A percentile compares a stretch with the other conserved stretches of the same genome.
Evolutionary conservation across 2,329 filamentous ascomycete species (phyloP).

Genomic region (Xylariaceae sp.): DNA sequence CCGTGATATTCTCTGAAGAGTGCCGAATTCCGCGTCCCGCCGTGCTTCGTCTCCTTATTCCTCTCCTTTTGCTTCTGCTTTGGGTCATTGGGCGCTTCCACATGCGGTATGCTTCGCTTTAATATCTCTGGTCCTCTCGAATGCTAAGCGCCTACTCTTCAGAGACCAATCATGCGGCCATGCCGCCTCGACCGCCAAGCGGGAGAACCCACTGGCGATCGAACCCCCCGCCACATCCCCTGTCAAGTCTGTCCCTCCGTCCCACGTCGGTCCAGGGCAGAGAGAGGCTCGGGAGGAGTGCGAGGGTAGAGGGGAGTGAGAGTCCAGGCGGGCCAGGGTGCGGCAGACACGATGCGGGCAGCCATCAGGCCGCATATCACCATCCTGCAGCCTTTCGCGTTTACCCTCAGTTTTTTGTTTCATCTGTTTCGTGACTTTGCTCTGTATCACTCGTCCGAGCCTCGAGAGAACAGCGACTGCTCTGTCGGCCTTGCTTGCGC

Average conservation of each 20-base stretch:
- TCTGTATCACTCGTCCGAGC: constrained; percentile 7
- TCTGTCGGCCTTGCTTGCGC: constrained; percentile 3
- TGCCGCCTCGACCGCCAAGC: constrained; percentile 22
- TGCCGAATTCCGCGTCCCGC: constrained; percentile 6
- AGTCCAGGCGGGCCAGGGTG: no score
- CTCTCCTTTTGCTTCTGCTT: constrained; percentile 8
- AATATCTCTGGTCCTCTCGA: constrained; percentile 15
- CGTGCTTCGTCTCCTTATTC: not conserved
- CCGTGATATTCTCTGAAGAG: not conserved
- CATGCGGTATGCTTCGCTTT: constrained; percentile 22
- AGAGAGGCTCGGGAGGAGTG: no score
- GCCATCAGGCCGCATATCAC: constrained; percentile 28
- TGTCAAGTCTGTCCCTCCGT: constrained; percentile 2
- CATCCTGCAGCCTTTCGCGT: constrained; percentile 19
- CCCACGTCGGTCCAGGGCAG: constrained; percentile 7
- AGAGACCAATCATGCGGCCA: constrained; percentile 24
- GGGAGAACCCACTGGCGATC: constrained; percentile 19
- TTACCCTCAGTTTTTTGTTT: constrained; percentile 21
- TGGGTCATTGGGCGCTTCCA: constrained; percentile 30
- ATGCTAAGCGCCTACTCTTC: constrained; percentile 26
- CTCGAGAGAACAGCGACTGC: constrained; percentile 12
- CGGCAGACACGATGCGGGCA: constrained; percentile 16
- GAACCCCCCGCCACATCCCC: constrained; percentile 12
- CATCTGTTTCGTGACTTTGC: constrained; percentile 12
- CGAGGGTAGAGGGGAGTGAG: no score